These are phyloP conservation scores for Termitomyces sp. DNA, from an alignment of 768 basidiomycete genomes.

Conservation along the genomic window DNA sequence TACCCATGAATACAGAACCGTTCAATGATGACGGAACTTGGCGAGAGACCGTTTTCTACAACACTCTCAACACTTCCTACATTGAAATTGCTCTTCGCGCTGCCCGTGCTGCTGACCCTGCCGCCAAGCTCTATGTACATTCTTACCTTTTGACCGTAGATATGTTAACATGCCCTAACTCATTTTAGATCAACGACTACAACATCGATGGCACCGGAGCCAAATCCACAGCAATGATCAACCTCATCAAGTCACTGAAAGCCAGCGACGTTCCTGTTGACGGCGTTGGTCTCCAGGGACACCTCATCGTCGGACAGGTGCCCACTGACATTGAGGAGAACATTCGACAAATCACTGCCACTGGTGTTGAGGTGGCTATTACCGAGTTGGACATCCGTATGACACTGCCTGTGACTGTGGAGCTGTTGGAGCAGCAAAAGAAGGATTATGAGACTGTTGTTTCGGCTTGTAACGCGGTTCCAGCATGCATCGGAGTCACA, in stretches of 20 bases:
- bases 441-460: slow-evolving; percentile 53
- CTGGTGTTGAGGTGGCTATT: slow-evolving; percentile 62
- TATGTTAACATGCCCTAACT: neutral
- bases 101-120: slow-evolving; percentile 49
- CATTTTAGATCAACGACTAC: slow-evolving; percentile 29
- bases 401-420: slow-evolving; percentile 42
- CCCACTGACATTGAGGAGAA: slow-evolving; percentile 41
- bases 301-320: slow-evolving; percentile 54
- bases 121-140: slow-evolving; percentile 49
- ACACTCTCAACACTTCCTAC: slow-evolving; percentile 41
- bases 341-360: slow-evolving; percentile 45
- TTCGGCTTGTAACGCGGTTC: slow-evolving; percentile 40
- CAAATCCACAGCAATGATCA: slow-evolving; percentile 50
- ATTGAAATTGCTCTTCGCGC: slow-evolving; percentile 46
- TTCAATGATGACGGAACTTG: slow-evolving; percentile 60
- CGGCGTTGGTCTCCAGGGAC: slow-evolving; percentile 56
- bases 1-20: slow-evolving; percentile 33
- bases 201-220: slow-evolving; percentile 38
- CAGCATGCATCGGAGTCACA: slow-evolving; percentile 38
- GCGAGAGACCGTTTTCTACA: slow-evolving; percentile 47
- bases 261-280: slow-evolving; percentile 46
- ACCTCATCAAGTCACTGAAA: slow-evolving; percentile 43
- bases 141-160: neutral
- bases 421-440: slow-evolving; percentile 47
- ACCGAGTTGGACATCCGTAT: slow-evolving; percentile 67